Evolutionary conservation across 176 grass and related monocot species (phyloP), one percentile per base, ranked within the genome.

Genomic region (Cenchrus purpureus): DNA sequence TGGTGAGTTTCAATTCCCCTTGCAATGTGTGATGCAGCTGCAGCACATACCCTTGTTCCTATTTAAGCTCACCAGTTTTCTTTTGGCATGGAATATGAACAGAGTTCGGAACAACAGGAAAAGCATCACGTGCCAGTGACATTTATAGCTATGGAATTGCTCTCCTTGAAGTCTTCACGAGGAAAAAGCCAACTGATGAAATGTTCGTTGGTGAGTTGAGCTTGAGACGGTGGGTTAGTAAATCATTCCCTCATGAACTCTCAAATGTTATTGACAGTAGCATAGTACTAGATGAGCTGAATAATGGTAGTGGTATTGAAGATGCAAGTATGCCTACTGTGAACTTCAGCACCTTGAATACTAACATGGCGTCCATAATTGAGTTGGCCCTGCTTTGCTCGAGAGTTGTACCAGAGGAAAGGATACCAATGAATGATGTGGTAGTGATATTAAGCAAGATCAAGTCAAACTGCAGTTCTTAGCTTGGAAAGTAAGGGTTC

Each of bases 111-210:
- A 80, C 79, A 73, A 72, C 72, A 22, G 81, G 73, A 28, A 85
- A 68, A 65, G 88, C 83, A 57, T 90, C 91, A 74, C 56, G 73
- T 7, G 79, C 10, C 53, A 81, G 88, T 45, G 91, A 93, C 14
- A 56, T 93, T 25, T 93, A 87, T 73, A 93, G 85, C 74, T 93
- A 82, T 13, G 91, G 91, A 4, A 88, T 90, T 74, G 46, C 91
- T 17, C 85, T 94, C 20, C 82, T 94, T 20, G 89, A 94, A 68
- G 84, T 81, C 22, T 71, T 94, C 37, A 82, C 80, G 12, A 51
- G 86, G 25, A 94, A 91, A 82, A 89, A 37, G 11, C 88, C 91
- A 0, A 93, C 79, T 2, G 74, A 93, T 83, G 63, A 75, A 34
- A 83, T 88, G 88, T 93, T 93, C 37, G 29, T 13, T 0, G 29